Percentiles rank a stretch among this genome's conserved stretches.
Conservation (phyloP, 257 asterid genomes). For the Forsythia viridissima region DNA sequence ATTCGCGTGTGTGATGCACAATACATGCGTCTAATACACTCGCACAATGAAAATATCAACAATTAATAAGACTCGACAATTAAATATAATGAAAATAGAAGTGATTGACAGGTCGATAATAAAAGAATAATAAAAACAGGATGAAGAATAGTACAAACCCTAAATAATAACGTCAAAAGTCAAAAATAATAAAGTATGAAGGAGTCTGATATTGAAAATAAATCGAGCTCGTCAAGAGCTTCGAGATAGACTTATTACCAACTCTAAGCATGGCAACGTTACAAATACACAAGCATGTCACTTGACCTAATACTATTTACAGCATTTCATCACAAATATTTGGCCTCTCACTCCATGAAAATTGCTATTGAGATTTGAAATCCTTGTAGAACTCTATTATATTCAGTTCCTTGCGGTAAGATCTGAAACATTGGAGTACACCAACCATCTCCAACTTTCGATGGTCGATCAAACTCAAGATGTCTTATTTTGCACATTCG, state of each 20-base stretch:
- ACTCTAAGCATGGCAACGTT: background rate
- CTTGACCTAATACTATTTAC: background rate
- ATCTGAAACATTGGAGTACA: background rate
- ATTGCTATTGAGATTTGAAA: background rate
- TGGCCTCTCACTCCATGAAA: background rate
- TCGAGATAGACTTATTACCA: background rate
- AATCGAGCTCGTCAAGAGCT: background rate
- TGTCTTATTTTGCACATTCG: background rate
- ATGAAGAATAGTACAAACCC: background rate
- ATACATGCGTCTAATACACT: background rate
- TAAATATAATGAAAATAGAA: background rate
- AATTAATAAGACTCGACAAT: background rate
- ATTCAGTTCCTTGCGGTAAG: too few relatives aligned
- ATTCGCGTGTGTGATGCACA: conserved; percentile 6
- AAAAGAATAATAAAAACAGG: background rate
- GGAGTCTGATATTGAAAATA: background rate
- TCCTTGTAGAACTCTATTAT: background rate
- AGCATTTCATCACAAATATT: background rate
- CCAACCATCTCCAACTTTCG: background rate
- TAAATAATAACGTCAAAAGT: background rate
- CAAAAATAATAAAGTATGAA: background rate
- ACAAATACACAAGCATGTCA: background rate
- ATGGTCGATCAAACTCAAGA: background rate
- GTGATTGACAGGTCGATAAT: background rate
- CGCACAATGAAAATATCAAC: background rate